Conservation (phyloP, 164 flowering plant genomes). For the Nymphaea colorata region DNA sequence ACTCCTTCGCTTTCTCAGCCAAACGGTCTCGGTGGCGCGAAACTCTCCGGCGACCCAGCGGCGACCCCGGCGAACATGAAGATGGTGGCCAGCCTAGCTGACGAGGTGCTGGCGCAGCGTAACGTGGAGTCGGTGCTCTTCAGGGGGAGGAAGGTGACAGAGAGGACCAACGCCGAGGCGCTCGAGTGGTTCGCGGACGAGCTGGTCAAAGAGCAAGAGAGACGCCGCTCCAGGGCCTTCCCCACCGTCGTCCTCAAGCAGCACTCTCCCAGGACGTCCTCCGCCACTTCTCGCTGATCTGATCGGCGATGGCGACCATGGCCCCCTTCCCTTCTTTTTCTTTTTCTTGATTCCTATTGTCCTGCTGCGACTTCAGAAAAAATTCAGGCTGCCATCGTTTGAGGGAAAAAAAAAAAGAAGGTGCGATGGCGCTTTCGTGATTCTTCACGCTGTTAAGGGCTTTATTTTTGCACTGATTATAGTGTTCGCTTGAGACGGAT, state of each 20-base stretch:
- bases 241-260: slow-evolving; percentile 48
- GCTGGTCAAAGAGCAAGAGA: slow-evolving; percentile 45
- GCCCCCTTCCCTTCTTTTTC: no score
- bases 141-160: slow-evolving; percentile 36
- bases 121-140: slow-evolving; percentile 49
- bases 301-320: slow-evolving; percentile 7
- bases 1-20: no score
- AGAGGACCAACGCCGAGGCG: slow-evolving; percentile 36
- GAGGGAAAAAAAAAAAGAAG: no score
- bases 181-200: slow-evolving; percentile 30
- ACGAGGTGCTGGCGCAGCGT: slow-evolving; percentile 37
- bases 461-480: no score
- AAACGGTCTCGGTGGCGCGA: no score
- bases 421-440: no score
- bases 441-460: no score
- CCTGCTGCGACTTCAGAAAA: no score
- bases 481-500: no score
- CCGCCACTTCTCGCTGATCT: slow-evolving; percentile 13
- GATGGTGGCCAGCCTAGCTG: slow-evolving; percentile 12
- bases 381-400: no score
- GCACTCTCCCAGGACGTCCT: slow-evolving; percentile 37
- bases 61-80: neutral
- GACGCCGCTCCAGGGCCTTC: slow-evolving; percentile 34
- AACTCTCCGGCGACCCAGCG: no score
- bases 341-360: no score